Conservation (phyloP, 2,329 filamentous ascomycete genomes). For the Botrytis aclada region DNA sequence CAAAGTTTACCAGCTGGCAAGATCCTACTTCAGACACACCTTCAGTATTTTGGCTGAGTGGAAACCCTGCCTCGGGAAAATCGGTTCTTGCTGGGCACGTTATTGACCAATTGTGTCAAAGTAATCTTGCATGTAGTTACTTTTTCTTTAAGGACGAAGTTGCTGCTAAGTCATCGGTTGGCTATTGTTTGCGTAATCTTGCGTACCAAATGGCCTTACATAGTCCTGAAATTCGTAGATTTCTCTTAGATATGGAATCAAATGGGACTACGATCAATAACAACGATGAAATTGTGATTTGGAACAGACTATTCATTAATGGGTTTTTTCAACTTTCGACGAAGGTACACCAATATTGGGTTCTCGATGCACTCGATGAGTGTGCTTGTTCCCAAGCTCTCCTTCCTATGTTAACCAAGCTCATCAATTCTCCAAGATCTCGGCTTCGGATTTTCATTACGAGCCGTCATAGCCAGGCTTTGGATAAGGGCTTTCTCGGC, state of each 20-base stretch:
- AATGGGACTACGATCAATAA: neutral
- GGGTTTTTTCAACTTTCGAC: slow-evolving; percentile 11
- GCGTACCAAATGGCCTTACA: neutral
- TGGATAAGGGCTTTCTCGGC: neutral
- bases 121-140: neutral
- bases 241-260: neutral
- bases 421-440: neutral
- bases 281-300: slow-evolving; percentile 2
- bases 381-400: neutral
- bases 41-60: neutral
- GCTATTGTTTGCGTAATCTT: neutral
- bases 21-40: neutral
- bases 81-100: neutral
- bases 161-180: neutral
- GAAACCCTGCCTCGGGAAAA: neutral
- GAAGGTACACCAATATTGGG: slow-evolving; percentile 10
- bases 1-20: slow-evolving; percentile 35
- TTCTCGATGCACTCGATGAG: slow-evolving; percentile 21
- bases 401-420: neutral
- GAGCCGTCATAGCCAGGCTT: neutral
- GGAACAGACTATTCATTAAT: slow-evolving; percentile 12
- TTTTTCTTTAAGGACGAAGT: slow-evolving; percentile 23
- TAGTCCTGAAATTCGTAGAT: neutral
- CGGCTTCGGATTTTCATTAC: neutral
- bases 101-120: neutral